Base-by-base conservation (phyloP, 2,329 filamentous ascomycete genomes). In the Pseudocercospora vitis region DNA sequence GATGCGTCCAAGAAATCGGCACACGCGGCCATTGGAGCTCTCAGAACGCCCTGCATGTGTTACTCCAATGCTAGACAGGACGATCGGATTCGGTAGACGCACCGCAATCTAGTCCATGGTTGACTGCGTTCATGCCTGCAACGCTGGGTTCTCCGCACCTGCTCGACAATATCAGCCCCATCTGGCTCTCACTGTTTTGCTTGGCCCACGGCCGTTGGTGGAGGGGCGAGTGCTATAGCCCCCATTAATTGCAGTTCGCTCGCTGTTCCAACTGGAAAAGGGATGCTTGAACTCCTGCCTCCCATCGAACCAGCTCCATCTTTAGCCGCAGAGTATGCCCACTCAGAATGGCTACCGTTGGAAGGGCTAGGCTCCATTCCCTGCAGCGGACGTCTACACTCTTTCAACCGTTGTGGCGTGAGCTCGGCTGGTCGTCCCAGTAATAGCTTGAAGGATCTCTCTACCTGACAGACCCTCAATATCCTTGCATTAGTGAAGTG, bases 81-180 rank as follows among this genome's bases (percentile, higher is more conserved):
- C 37, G 44, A 47, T 47, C 44, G 44, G 26, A 32, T 47, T 47
- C 32, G 44, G 44, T 28, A 18, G 44, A 16, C 26, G 26, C 32
- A 28, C 44, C 32, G 14, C 26, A 47, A 23, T 33, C 26, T 47
- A 28, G 26, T 19, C 44, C 37, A 18, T 33, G 44, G 29, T 12
- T 28, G n/a, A 33, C 44, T 47, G 44, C 44, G 28, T 31, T 33
- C 16, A 47, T 47, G 44, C 44, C 44, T 47, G 44, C 44, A 31
- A 32, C 50, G 52, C 56, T 45, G 26, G 59, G 56, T 61, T 59
- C 59, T 61, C 56, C 59, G 59, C 59, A 57, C 44, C 47, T 40
- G 52, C 56, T 56, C 39, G 50, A 31, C 18, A 46, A 45, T 23
- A 42, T 11, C 19, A n/a, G n/a, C 14, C 37, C 18, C 21, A 14